phyloP scores from a whole-genome alignment of 306 rosid species.

The Castanopsis chinensis region DNA sequence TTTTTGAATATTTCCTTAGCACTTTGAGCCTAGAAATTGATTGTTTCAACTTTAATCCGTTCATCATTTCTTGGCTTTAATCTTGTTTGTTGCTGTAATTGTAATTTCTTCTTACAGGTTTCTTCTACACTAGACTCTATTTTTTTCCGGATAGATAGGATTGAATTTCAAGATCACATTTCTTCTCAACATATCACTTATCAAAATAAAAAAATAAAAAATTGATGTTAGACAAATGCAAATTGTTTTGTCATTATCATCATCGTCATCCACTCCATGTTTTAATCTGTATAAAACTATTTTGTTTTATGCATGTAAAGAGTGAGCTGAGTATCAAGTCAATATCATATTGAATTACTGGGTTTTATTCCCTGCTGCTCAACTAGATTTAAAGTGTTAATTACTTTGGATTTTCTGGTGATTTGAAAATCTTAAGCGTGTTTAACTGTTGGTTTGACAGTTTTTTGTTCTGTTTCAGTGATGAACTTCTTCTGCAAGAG shows the following conservation, averaged over 20 bases:
- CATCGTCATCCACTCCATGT: neutral
- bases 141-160: too few relatives aligned
- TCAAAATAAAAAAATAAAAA: neutral
- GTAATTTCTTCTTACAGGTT: too few relatives aligned
- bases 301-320: neutral
- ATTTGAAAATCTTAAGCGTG: neutral
- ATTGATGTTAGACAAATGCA: neutral
- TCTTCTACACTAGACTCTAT: too few relatives aligned
- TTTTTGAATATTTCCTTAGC: too few relatives aligned
- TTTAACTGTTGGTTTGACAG: neutral
- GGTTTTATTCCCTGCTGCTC: neutral
- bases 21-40: too few relatives aligned
- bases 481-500: constrained; percentile 95
- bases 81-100: too few relatives aligned
- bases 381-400: neutral
- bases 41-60: too few relatives aligned
- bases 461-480: constrained; percentile 54
- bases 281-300: neutral
- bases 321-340: neutral
- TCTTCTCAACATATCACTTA: neutral
- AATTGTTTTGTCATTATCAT: neutral
- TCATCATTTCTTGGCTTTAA: too few relatives aligned
- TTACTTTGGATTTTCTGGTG: neutral
- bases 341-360: neutral
- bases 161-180: too few relatives aligned